A percentile compares a stretch with the other conserved stretches of the same genome.
phyloP scores from a whole-genome alignment of 164 flowering plant genomes.

The Euptelea pleiosperma region DNA sequence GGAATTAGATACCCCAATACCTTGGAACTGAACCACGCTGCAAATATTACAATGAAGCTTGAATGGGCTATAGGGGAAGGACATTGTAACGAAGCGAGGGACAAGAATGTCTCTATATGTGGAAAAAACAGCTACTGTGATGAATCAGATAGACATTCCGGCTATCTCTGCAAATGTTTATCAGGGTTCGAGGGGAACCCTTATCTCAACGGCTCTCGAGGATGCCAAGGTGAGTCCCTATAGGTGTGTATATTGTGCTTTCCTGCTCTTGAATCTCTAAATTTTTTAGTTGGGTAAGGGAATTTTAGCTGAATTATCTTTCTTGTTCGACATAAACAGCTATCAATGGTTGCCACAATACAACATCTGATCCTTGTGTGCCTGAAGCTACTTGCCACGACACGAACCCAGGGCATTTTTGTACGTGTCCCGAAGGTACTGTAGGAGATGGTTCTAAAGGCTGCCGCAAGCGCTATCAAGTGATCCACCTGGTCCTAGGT shows the following conservation, averaged over 20 bases:
- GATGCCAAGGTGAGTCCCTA: neutral
- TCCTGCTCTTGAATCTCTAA: too few relatives aligned
- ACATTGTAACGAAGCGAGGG: neutral
- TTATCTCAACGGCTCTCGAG: constrained; percentile 1
- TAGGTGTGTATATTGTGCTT: too few relatives aligned
- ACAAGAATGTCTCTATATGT: neutral
- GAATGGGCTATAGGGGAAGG: neutral
- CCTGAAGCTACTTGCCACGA: neutral
- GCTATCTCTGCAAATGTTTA: constrained; percentile 6
- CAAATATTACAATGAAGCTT: neutral
- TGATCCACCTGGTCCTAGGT: neutral
- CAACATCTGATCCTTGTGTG: neutral
- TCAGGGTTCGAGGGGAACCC: constrained; percentile 1
- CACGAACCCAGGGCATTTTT: neutral
- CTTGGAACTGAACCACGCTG: neutral
- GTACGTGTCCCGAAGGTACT: neutral
- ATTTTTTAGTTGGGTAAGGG: neutral
- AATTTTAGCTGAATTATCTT: neutral
- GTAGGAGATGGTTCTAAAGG: neutral
- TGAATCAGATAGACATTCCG: neutral
- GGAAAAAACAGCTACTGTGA: constrained; percentile 2
- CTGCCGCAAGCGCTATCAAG: neutral
- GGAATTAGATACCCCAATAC: neutral
- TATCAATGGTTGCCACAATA: neutral
- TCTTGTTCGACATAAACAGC: neutral